Conservation (phyloP, 2,329 filamentous ascomycete genomes). For the Neofusicoccum sp. region DNA sequence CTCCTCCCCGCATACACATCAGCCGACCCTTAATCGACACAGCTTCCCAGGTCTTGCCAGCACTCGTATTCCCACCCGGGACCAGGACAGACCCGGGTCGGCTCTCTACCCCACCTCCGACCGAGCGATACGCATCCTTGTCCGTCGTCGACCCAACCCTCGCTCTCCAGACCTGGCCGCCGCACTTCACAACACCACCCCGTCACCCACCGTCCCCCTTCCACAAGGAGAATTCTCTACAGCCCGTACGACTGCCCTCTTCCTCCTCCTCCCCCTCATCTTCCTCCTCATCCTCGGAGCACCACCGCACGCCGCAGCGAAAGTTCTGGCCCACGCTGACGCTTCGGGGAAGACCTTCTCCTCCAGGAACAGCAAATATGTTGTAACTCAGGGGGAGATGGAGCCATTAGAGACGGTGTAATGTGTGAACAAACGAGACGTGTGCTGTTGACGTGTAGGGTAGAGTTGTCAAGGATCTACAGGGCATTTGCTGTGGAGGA, state of each 20-base stretch:
- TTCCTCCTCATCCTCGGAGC: neutral
- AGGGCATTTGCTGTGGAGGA: neutral
- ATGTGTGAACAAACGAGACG: conserved; percentile 51
- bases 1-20: too few species aligned
- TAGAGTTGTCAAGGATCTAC: too few species aligned
- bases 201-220: conserved; percentile 2
- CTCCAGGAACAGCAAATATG: conserved; percentile 45
- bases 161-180: neutral
- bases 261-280: neutral
- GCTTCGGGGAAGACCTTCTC: neutral
- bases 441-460: neutral
- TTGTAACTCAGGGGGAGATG: conserved; percentile 51
- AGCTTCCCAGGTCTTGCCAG: too few species aligned
- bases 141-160: neutral
- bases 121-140: neutral
- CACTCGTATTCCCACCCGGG: too few species aligned
- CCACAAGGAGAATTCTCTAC: neutral
- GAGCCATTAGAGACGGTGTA: conserved; percentile 46
- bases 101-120: neutral
- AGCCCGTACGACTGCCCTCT: neutral
- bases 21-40: too few species aligned
- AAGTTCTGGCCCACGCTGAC: neutral
- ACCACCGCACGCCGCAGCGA: neutral
- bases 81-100: too few species aligned
- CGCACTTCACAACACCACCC: neutral